Percentiles rank a stretch among this genome's conserved stretches.
phyloP scores from a whole-genome alignment of 345 rosid species.

The Corchorus olitorius region DNA sequence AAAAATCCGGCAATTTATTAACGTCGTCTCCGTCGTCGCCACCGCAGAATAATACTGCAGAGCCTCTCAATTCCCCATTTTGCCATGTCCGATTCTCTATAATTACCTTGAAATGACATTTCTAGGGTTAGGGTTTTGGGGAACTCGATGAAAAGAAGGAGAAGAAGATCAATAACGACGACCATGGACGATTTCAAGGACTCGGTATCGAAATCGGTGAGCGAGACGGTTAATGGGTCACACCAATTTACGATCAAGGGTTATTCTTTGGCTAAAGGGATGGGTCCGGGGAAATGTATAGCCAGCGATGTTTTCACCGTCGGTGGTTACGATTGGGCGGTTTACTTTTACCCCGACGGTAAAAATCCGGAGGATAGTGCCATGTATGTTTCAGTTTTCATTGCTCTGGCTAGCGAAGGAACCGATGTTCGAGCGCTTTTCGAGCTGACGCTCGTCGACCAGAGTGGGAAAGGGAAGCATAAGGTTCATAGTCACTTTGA shows the following conservation, averaged over 20 bases:
- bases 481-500: constrained; percentile 94
- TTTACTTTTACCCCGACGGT: constrained; percentile 94
- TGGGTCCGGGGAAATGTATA: constrained; percentile 77
- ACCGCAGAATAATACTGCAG: not conserved
- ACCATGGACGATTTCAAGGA: constrained; percentile 47
- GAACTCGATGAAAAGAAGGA: constrained; percentile 36
- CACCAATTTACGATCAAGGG: constrained; percentile 78
- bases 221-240: constrained; percentile 86
- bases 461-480: constrained; percentile 88
- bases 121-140: constrained; percentile 16
- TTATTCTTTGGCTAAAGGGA: constrained; percentile 79
- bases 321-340: constrained; percentile 92
- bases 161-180: not conserved
- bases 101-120: not conserved
- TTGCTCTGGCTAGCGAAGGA: constrained; percentile 86
- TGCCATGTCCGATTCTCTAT: not conserved
- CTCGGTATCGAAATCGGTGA: constrained; percentile 57
- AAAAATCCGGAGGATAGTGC: constrained; percentile 76
- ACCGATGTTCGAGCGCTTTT: constrained; percentile 94
- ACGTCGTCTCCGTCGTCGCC: not conserved
- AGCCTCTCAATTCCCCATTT: not conserved
- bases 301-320: constrained; percentile 80
- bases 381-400: constrained; percentile 77
- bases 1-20: not conserved
- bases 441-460: constrained; percentile 83